Conservation (phyloP, 495 filamentous ascomycete genomes). For the Hypomontagnella monticulosa region DNA sequence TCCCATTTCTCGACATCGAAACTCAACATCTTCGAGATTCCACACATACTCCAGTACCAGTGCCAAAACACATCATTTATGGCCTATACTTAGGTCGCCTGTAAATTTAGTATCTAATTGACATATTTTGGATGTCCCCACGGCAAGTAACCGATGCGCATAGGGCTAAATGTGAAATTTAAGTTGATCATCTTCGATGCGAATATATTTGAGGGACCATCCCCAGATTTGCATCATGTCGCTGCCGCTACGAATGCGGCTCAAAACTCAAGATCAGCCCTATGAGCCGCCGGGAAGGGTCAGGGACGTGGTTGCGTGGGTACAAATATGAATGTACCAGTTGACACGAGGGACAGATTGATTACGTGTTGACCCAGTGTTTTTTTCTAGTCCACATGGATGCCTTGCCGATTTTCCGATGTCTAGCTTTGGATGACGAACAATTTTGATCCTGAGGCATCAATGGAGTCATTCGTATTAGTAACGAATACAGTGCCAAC, state of each 20-base stretch:
- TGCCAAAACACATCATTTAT: slow-evolving; percentile 5
- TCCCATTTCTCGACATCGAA: slow-evolving; percentile 44
- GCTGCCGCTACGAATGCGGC: slow-evolving; percentile 50
- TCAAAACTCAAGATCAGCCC: slow-evolving; percentile 50
- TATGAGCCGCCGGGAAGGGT: slow-evolving; percentile 39
- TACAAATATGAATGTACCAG: slow-evolving; percentile 5
- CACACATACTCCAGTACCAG: slow-evolving; percentile 1
- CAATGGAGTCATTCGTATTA: no score
- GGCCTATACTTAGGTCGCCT: slow-evolving; percentile 24
- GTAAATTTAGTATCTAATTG: slow-evolving; percentile 21
- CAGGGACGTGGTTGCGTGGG: slow-evolving; percentile 43
- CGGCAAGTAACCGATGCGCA: slow-evolving; percentile 1
- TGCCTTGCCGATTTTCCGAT: slow-evolving; percentile 12
- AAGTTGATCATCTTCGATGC: slow-evolving; percentile 41
- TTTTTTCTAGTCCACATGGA: slow-evolving; percentile 8
- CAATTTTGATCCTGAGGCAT: no score
- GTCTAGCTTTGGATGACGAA: slow-evolving; percentile 5
- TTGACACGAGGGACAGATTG: slow-evolving; percentile 8
- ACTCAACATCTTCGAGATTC: slow-evolving; percentile 16
- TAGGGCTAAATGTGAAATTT: slow-evolving; percentile 24
- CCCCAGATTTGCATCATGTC: slow-evolving; percentile 47
- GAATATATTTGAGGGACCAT: slow-evolving; percentile 36
- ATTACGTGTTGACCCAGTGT: slow-evolving; percentile 22
- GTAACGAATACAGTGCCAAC: no score
- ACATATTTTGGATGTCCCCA: slow-evolving; percentile 29